Evolutionary conservation across 106 monocot genomes (phyloP).

Genomic region (Dendrobium catenatum): DNA sequence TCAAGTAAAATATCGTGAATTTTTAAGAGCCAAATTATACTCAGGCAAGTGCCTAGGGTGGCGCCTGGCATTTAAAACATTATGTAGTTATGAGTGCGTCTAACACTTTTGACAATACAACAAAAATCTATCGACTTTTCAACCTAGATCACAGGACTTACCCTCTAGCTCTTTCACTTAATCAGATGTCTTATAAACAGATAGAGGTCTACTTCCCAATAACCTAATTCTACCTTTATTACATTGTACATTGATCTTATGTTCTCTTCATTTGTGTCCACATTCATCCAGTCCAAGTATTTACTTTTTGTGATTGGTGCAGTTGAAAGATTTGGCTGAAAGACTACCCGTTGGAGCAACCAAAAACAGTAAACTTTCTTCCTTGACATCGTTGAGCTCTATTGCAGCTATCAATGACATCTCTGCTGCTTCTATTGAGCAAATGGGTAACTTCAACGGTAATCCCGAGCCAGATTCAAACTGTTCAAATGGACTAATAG

Average conservation of each 20-base stretch:
- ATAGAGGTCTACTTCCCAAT: not conserved
- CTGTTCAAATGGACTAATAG: constrained; percentile 28
- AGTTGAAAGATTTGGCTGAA: constrained; percentile 97
- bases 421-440: constrained; percentile 36
- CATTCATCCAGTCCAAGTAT: constrained; percentile 3
- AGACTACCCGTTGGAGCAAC: constrained; percentile 65
- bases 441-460: constrained; percentile 18
- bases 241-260: not conserved
- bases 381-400: constrained; percentile 36
- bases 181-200: not conserved
- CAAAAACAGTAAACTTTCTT: constrained; percentile 51
- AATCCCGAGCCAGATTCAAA: constrained; percentile 44
- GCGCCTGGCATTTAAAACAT: not conserved
- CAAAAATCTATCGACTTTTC: not conserved
- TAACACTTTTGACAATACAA: not conserved
- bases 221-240: not conserved
- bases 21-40: not conserved
- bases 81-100: not conserved
- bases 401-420: constrained; percentile 39
- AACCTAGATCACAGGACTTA: not conserved
- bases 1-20: not conserved
- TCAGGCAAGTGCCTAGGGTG: not conserved
- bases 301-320: constrained; percentile 7
- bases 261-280: not conserved
- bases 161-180: not conserved